Evolutionary conservation across 2,329 filamentous ascomycete genomes (phyloP).

Genomic region (Aspergillus novoparasiticus): DNA sequence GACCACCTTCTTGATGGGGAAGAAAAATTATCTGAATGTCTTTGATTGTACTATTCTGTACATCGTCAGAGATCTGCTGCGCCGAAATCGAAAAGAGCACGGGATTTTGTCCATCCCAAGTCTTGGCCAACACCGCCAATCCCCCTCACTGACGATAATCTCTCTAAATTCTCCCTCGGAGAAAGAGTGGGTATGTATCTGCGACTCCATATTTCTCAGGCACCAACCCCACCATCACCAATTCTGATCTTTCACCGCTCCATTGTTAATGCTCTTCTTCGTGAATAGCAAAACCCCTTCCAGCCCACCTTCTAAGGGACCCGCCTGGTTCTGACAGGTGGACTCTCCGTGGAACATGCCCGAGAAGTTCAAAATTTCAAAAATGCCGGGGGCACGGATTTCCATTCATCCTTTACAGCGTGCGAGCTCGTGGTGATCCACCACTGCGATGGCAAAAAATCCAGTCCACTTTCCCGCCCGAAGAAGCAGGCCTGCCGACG

Average conservation of each 20-base stretch:
- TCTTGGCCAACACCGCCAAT: not conserved
- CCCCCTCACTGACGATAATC: not conserved
- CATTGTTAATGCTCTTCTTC: not conserved
- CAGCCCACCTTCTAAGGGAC: not conserved
- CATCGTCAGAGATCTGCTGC: not conserved
- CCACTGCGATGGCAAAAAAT: slow-evolving; percentile 11
- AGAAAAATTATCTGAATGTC: not conserved
- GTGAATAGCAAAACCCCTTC: not conserved
- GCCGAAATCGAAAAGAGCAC: not conserved
- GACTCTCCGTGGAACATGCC: not conserved
- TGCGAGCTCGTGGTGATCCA: not conserved
- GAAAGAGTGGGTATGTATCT: not conserved
- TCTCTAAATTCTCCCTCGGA: not conserved
- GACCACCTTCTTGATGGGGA: not conserved
- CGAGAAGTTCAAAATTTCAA: not conserved
- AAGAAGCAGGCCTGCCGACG: slow-evolving; percentile 18
- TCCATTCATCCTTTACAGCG: not conserved
- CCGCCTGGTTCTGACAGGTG: not conserved
- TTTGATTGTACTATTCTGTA: no score
- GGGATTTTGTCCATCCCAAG: not conserved
- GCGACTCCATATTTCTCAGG: not conserved
- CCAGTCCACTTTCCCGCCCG: slow-evolving; percentile 11
- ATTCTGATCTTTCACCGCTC: not conserved
- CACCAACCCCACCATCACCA: not conserved
- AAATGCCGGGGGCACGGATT: not conserved